Conservation (phyloP, 2,329 filamentous ascomycete genomes). For the Neopestalotiopsis rosae region DNA sequence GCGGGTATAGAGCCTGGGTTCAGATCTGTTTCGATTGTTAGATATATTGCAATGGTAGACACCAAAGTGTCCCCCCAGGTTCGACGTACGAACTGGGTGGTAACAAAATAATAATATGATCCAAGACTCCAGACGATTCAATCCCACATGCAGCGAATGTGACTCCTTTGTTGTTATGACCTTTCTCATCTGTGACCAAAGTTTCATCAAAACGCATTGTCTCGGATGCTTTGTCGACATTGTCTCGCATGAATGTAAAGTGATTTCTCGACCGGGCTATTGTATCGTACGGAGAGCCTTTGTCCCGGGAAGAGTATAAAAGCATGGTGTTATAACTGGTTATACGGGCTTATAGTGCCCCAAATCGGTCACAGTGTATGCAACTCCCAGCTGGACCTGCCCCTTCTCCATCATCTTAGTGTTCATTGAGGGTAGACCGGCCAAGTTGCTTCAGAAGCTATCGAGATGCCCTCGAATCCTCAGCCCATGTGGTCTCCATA, state of each 20-base stretch:
- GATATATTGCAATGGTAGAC: not conserved
- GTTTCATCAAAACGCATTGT: not conserved
- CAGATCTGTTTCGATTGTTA: slow-evolving; percentile 2
- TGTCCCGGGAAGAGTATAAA: not conserved
- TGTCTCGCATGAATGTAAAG: not conserved
- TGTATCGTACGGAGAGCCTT: not conserved
- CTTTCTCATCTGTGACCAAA: not conserved
- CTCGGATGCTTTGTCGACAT: not conserved
- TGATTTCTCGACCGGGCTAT: not conserved
- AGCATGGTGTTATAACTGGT: not conserved
- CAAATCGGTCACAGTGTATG: not conserved
- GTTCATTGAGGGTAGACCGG: not conserved
- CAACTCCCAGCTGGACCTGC: not conserved
- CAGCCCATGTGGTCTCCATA: not conserved
- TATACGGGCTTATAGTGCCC: not conserved
- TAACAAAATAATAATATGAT: slow-evolving; percentile 1
- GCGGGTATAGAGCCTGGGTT: slow-evolving; percentile 2
- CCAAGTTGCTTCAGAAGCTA: not conserved
- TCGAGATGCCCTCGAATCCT: not conserved
- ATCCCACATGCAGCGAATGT: not conserved
- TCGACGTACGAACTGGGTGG: not conserved
- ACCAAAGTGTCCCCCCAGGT: not conserved
- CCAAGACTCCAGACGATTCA: not conserved
- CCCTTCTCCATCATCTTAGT: not conserved
- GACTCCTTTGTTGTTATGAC: not conserved